Conservation (phyloP, 2,329 filamentous ascomycete genomes). For the Nemania bipapillata region DNA sequence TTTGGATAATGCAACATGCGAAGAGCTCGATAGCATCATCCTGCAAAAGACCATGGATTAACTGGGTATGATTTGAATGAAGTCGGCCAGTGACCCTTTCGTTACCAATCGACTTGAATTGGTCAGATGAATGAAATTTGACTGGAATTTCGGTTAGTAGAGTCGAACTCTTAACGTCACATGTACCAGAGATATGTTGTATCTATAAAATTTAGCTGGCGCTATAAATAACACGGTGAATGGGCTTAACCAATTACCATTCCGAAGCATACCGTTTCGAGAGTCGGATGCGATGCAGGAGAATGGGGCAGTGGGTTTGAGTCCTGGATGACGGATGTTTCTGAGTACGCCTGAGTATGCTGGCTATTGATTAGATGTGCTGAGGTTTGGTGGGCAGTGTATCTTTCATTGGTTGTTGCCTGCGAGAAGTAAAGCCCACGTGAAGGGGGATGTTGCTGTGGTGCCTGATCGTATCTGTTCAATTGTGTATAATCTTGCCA, state of each 20-base stretch:
- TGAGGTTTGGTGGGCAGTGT: too few species aligned
- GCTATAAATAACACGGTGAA: not conserved
- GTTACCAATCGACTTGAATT: not conserved
- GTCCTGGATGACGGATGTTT: not conserved
- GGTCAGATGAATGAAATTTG: not conserved
- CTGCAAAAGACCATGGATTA: slow-evolving; percentile 5
- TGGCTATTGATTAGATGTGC: too few species aligned
- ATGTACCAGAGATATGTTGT: slow-evolving; percentile 3
- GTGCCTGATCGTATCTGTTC: too few species aligned
- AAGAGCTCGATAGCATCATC: slow-evolving; percentile 8
- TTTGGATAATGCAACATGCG: not conserved
- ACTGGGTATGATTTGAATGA: slow-evolving; percentile 4
- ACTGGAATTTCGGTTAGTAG: not conserved
- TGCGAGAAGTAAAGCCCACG: too few species aligned
- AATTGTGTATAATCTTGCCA: too few species aligned
- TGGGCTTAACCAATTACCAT: slow-evolving; percentile 1
- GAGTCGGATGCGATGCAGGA: not conserved
- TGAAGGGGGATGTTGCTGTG: too few species aligned
- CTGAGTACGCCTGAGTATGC: too few species aligned
- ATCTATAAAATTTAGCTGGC: slow-evolving; percentile 1
- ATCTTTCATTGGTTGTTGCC: too few species aligned
- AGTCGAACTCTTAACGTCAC: not conserved
- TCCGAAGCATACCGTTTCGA: slow-evolving; percentile 8
- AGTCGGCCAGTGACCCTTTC: not conserved
- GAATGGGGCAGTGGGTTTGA: not conserved